phyloP scores from a whole-genome alignment of 192 early-diverging fungal species.

The Coemansia nantahalensis region DNA sequence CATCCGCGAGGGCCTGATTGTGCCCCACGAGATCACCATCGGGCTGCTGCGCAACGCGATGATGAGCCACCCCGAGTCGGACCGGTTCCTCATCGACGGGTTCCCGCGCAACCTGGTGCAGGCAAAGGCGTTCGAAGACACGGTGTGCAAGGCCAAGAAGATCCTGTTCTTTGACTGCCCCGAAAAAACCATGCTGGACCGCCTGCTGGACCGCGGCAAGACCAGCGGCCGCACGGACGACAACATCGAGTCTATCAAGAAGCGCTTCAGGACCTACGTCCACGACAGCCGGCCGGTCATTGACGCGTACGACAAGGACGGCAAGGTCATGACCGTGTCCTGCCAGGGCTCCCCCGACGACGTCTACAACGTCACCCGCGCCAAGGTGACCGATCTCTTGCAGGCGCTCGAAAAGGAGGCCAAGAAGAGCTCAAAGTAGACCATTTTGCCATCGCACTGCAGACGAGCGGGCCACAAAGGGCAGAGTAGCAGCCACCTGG shows the following conservation, averaged over 20 bases:
- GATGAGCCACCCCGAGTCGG: constrained; percentile 60
- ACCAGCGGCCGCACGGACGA: constrained; percentile 93
- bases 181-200: constrained; percentile 85
- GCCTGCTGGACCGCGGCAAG: constrained; percentile 91
- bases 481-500: too few relatives aligned
- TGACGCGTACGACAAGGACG: constrained; percentile 68
- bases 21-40: constrained; percentile 95
- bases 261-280: constrained; percentile 86
- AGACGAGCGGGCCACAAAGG: too few relatives aligned
- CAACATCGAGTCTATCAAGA: constrained; percentile 93
- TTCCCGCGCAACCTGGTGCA: constrained; percentile 96
- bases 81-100: constrained; percentile 92
- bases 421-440: background rate
- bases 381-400: constrained; percentile 48
- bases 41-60: constrained; percentile 88
- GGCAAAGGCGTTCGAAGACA: constrained; percentile 89
- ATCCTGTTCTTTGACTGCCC: constrained; percentile 95
- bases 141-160: constrained; percentile 67
- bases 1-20: constrained; percentile 93
- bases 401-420: constrained; percentile 1
- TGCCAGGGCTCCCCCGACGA: constrained; percentile 62
- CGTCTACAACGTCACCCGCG: constrained; percentile 66
- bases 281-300: constrained; percentile 91
- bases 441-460: too few relatives aligned
- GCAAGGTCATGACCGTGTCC: constrained; percentile 77